phyloP scores from a whole-genome alignment of 768 basidiomycete genomes.

The Leccinellum albellum region DNA sequence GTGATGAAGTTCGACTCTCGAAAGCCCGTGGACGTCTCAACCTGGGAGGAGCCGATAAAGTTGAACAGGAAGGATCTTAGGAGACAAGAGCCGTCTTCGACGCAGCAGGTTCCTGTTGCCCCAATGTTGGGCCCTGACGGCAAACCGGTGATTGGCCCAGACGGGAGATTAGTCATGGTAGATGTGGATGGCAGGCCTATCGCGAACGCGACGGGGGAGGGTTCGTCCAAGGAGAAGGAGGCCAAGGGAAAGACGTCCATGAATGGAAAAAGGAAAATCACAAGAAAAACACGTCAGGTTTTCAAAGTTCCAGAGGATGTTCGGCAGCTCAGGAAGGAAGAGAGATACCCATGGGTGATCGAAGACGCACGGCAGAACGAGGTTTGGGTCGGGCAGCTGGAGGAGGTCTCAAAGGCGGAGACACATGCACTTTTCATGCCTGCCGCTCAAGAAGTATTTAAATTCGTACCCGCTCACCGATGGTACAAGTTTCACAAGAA shows the following conservation, averaged over 20 bases:
- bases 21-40: conserved; percentile 62
- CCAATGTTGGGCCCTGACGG: conserved; percentile 83
- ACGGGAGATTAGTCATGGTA: conserved; percentile 78
- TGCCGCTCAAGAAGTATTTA: conserved; percentile 74
- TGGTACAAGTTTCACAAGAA: conserved; percentile 95
- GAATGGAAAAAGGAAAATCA: conserved; percentile 67
- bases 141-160: conserved; percentile 74
- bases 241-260: conserved; percentile 41
- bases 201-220: conserved; percentile 32
- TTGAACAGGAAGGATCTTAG: conserved; percentile 82
- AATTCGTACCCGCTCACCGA: conserved; percentile 81
- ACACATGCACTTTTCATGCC: conserved; percentile 85
- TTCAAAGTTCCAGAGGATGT: conserved; percentile 76
- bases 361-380: conserved; percentile 73
- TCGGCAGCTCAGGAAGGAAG: conserved; percentile 77
- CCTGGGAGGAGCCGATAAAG: conserved; percentile 75
- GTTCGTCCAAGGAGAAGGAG: conserved; percentile 30
- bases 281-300: conserved; percentile 81
- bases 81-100: conserved; percentile 39
- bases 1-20: conserved; percentile 87
- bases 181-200: conserved; percentile 76
- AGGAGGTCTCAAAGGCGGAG: conserved; percentile 67
- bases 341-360: conserved; percentile 89
- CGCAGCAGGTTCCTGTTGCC: conserved; percentile 50
- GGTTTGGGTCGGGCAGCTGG: conserved; percentile 78